phyloP scores from a whole-genome alignment of 176 grass and related monocot species.

The Eleusine coracana region DNA sequence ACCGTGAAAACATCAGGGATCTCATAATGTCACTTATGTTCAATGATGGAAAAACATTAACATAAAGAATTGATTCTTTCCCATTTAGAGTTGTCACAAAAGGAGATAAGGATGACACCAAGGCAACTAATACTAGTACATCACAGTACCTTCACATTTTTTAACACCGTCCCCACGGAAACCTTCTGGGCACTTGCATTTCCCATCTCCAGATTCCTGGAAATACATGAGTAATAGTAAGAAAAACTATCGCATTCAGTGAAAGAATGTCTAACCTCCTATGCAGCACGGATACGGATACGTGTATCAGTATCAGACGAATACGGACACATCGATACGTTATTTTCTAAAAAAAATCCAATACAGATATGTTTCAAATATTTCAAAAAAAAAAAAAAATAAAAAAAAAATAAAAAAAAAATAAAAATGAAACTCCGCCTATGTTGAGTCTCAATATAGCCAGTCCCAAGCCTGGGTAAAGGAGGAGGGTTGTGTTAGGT shows the following conservation, averaged over 20 bases:
- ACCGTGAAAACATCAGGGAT: neutral
- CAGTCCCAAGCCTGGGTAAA: too few species aligned
- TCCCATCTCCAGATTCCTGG: conserved; percentile 53
- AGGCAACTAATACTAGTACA: neutral
- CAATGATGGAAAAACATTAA: conserved; percentile 19
- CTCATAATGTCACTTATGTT: neutral
- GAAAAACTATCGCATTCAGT: conserved; percentile 7
- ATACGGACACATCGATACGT: too few species aligned
- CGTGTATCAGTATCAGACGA: too few species aligned
- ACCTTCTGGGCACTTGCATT: conserved; percentile 62
- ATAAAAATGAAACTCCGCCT: too few species aligned
- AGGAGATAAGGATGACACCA: neutral
- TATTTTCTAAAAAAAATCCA: too few species aligned
- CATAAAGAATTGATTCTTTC: neutral
- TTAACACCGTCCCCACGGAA: conserved; percentile 62
- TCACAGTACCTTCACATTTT: conserved; percentile 55
- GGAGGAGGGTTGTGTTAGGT: too few species aligned
- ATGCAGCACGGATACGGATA: too few species aligned
- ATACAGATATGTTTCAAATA: too few species aligned
- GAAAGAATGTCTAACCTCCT: too few species aligned
- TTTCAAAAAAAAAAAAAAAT: too few species aligned
- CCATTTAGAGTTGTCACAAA: neutral
- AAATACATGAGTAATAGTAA: neutral
- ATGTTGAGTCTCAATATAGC: too few species aligned
- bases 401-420: too few species aligned